Conservation (phyloP, 106 monocot species). For the Acanthochlamys bracteata region DNA sequence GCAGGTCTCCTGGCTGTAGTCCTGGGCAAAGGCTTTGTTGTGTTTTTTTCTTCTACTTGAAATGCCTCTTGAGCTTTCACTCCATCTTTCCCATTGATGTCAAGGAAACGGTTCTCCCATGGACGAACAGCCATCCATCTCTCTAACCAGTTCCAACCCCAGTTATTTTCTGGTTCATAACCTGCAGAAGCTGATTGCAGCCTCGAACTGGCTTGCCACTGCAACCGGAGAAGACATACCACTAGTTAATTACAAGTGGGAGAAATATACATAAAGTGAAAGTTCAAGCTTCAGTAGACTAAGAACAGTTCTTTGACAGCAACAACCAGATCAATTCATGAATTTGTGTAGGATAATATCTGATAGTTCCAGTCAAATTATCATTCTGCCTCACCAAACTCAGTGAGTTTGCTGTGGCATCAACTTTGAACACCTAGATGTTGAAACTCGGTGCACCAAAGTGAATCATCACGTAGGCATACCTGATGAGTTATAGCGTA, state of each 20-base stretch:
- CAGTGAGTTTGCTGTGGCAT: neutral
- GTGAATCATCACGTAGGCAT: neutral
- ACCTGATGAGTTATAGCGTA: slow-evolving; percentile 94
- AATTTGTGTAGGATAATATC: neutral
- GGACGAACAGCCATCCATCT: slow-evolving; percentile 97
- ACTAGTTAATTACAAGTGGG: neutral
- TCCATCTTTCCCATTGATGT: slow-evolving; percentile 64
- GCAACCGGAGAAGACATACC: neutral
- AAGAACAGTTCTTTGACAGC: too few relatives aligned
- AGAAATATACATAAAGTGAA: neutral
- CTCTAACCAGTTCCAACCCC: slow-evolving; percentile 97
- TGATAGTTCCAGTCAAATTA: neutral
- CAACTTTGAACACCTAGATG: neutral
- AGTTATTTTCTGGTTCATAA: slow-evolving; percentile 67
- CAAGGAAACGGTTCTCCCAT: slow-evolving; percentile 94
- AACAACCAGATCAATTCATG: neutral
- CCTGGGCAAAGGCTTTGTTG: slow-evolving; percentile 21
- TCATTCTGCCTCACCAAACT: neutral
- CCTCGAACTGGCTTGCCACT: slow-evolving; percentile 88
- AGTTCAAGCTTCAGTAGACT: neutral
- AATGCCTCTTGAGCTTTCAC: slow-evolving; percentile 15
- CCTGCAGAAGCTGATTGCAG: slow-evolving; percentile 25
- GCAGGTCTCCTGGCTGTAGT: slow-evolving; percentile 23
- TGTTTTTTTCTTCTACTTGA: slow-evolving; percentile 16
- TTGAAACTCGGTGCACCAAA: neutral